A percentile compares a stretch with the other conserved stretches of the same genome.
Conservation (phyloP, 371 early-diverging fungal genomes). For the Mucor irregularis region DNA sequence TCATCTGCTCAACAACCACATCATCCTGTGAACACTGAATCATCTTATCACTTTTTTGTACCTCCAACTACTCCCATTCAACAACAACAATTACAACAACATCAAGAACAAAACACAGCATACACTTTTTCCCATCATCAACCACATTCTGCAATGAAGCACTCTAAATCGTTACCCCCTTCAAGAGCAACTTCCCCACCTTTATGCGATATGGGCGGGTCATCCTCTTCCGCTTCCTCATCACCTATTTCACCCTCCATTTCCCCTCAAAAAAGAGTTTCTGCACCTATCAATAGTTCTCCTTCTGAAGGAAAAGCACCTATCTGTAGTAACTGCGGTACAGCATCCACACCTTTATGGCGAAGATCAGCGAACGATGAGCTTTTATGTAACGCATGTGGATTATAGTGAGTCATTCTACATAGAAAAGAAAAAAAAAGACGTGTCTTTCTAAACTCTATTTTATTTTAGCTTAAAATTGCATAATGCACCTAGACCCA, state of each 20-base stretch:
- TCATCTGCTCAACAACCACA: conserved; percentile 1
- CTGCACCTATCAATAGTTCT: conserved; percentile 13
- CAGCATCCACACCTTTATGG: conserved; percentile 95
- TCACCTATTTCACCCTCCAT: conserved; percentile 1
- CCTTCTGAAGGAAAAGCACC: conserved; percentile 26
- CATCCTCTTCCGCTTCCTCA: conserved; percentile 1
- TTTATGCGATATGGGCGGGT: not conserved
- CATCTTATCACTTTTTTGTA: not conserved
- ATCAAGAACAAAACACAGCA: not conserved
- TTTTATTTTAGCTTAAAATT: conserved; percentile 52
- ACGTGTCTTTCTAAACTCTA: not conserved
- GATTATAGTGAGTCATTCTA: conserved; percentile 64
- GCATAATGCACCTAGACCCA: conserved; percentile 72
- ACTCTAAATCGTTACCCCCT: conserved; percentile 26
- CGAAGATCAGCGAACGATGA: conserved; percentile 82
- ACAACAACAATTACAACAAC: not conserved
- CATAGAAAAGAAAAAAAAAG: not conserved
- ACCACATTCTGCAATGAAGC: not conserved
- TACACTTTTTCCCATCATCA: conserved; percentile 8
- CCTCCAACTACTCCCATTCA: not conserved
- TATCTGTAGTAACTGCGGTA: conserved; percentile 84
- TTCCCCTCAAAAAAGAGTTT: conserved; percentile 10
- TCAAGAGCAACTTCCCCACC: conserved; percentile 20
- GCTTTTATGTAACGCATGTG: conserved; percentile 93
- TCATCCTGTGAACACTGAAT: too few relatives aligned